A percentile compares a stretch with the other conserved stretches of the same genome.
These are phyloP conservation scores for Ganoderma leucocontextum DNA, from an alignment of 1,284 basidiomycete species.

Conservation along the genomic window DNA sequence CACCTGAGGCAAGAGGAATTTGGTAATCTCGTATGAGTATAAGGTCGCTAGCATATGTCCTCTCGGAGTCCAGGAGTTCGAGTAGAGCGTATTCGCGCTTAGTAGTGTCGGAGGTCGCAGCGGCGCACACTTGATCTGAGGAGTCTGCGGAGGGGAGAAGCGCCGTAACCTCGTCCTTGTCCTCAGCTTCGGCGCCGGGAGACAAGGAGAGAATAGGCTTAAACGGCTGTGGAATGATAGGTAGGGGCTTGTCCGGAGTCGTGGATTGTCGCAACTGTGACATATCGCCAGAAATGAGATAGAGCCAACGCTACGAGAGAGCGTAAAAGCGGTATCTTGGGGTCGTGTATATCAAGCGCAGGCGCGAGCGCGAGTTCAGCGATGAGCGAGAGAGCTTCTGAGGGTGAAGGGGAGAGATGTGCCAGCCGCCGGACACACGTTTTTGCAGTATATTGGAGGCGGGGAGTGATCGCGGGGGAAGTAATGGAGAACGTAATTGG, in stretches of 20 bases:
- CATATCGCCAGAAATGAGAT: constrained; percentile 31
- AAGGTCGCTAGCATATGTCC: constrained; percentile 89
- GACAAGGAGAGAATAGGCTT: constrained; percentile 20
- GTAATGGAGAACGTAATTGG: no score
- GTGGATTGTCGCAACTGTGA: constrained; percentile 24
- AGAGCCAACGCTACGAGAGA: constrained; percentile 41
- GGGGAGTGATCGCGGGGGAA: constrained; percentile 40
- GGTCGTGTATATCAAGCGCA: constrained; percentile 9
- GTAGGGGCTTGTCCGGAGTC: constrained; percentile 45
- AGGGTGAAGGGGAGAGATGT: constrained; percentile 18
- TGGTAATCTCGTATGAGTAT: constrained; percentile 87
- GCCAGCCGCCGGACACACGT: constrained; percentile 16
- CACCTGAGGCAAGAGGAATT: constrained; percentile 78
- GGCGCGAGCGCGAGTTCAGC: neutral
- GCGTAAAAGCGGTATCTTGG: constrained; percentile 39
- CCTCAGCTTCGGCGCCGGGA: constrained; percentile 17
- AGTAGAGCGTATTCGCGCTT: constrained; percentile 87
- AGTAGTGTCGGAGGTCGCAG: constrained; percentile 45
- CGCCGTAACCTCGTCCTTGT: constrained; percentile 23
- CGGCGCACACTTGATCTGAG: constrained; percentile 30
- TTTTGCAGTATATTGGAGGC: constrained; percentile 29
- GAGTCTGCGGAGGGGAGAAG: constrained; percentile 23
- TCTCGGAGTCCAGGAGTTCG: constrained; percentile 86
- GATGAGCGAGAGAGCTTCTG: constrained; percentile 13
- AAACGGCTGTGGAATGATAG: constrained; percentile 38